Percentiles rank a stretch among this genome's conserved stretches.
Evolutionary conservation across 2,329 filamentous ascomycete genomes (phyloP).

Genomic region (Thielaviopsis populi): DNA sequence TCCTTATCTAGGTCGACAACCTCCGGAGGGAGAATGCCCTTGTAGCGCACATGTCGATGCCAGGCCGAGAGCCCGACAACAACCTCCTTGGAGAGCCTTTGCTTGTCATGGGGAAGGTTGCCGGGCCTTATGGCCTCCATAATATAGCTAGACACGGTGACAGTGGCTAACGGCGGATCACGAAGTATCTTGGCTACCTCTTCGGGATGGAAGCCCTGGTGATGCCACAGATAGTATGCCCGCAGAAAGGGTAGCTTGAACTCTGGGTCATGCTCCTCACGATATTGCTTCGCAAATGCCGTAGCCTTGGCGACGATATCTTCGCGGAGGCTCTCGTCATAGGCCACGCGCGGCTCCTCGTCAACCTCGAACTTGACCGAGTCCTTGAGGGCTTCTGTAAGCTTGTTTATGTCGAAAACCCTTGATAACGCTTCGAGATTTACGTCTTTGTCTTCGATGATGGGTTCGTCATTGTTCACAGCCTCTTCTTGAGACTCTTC

Average conservation of each 20-base stretch:
- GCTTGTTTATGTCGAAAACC: conserved; percentile 13
- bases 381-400: conserved; percentile 17
- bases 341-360: background rate
- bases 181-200: conserved; percentile 42
- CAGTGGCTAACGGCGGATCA: conserved; percentile 40
- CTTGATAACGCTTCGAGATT: conserved; percentile 12
- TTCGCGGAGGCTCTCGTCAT: background rate
- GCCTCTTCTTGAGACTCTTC: background rate
- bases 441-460: conserved; percentile 12
- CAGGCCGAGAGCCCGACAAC: conserved; percentile 21
- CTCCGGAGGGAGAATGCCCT: conserved; percentile 11
- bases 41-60: conserved; percentile 13
- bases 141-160: conserved; percentile 45
- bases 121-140: conserved; percentile 39
- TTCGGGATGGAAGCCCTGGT: conserved; percentile 33
- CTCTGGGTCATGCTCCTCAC: background rate
- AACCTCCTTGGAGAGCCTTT: conserved; percentile 32
- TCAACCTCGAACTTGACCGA: conserved; percentile 21
- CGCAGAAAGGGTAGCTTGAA: conserved; percentile 28
- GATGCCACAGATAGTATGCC: conserved; percentile 51
- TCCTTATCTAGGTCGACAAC: background rate
- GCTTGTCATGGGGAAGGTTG: conserved; percentile 33
- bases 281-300: background rate
- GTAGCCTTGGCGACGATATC: background rate
- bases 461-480: background rate